These are phyloP conservation scores for Dactylella cylindrospora DNA, from an alignment of 2,329 filamentous ascomycete species.

Conservation along the genomic window DNA sequence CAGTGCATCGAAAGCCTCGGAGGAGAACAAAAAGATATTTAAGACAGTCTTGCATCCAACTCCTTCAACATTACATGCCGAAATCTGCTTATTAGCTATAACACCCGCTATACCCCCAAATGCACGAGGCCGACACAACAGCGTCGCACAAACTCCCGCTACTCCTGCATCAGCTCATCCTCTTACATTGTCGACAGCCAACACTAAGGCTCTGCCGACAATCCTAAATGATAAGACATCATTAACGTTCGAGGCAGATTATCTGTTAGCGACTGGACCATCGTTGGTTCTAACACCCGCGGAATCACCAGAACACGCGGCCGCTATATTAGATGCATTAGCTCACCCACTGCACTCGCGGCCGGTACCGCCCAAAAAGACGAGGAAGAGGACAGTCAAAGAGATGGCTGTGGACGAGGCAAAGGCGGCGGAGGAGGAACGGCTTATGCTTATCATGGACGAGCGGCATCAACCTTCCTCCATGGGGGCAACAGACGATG, in stretches of 20 bases:
- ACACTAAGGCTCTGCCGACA: slow-evolving; percentile 69
- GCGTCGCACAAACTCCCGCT: slow-evolving; percentile 61
- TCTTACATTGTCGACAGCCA: slow-evolving; percentile 59
- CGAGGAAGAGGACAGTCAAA: slow-evolving; percentile 86
- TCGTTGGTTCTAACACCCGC: slow-evolving; percentile 78
- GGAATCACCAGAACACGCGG: slow-evolving; percentile 67
- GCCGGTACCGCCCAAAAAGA: slow-evolving; percentile 78
- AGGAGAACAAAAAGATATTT: slow-evolving; percentile 67
- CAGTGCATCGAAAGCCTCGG: slow-evolving; percentile 52
- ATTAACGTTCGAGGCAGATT: slow-evolving; percentile 72
- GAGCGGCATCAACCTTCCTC: slow-evolving; percentile 69
- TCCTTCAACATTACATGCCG: slow-evolving; percentile 69
- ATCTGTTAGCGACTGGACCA: slow-evolving; percentile 71
- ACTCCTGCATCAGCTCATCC: slow-evolving; percentile 42
- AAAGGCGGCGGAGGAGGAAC: slow-evolving; percentile 80
- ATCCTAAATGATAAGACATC: slow-evolving; percentile 74
- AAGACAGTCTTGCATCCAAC: slow-evolving; percentile 87
- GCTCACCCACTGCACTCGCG: slow-evolving; percentile 76
- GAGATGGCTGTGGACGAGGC: slow-evolving; percentile 96
- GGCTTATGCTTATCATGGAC: slow-evolving; percentile 89
- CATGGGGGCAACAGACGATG: slow-evolving; percentile 65
- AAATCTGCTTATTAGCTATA: slow-evolving; percentile 73
- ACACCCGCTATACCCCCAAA: slow-evolving; percentile 62
- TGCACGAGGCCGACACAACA: slow-evolving; percentile 57
- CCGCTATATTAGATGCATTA: slow-evolving; percentile 69